Evolutionary conservation across 352 stramenopile genomes (phyloP), one percentile per base, ranked within the genome.

Genomic region (Phytophthora pinifolia): DNA sequence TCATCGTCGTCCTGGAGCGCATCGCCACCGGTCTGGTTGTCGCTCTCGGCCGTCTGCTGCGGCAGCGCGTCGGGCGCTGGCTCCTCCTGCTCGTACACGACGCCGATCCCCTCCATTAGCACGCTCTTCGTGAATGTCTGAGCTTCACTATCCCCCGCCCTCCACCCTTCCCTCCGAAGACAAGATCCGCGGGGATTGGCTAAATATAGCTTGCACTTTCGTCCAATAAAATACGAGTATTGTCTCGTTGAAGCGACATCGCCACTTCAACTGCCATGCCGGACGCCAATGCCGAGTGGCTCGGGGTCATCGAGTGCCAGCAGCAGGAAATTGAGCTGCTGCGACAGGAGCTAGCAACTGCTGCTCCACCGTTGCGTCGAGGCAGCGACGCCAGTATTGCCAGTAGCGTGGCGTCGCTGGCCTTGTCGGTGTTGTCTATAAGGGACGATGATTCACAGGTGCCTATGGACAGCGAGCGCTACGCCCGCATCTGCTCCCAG

Each of bases 31-130:
- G 37, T 6, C n/a, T 65, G 47, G 32, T 53, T 52, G 30, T 48
- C 54, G 2, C 36, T 25, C 9, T 42, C 32, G 17, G 44, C 27
- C 12, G 48, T 44, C 27, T 63, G 56, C 22, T 68, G 42, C 15
- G 33, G 35, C 12, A n/a, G 37, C 12, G 31, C 52, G 38, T 79
- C 67, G 41, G 59, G 58, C 42, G 74, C 52, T 29, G 56, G 65
- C 56, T 88, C 80, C 59, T 90, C 80, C 44, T 86, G 75, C 67
- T 90, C 80, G 70, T 90, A 88, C 45, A 88, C 80, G 46, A 90
- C 77, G 39, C 76, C 76, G 17, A 87, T 59, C 36, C 79, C 79
- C 66, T 89, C 79, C 79, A 89, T 89, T 51, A 15, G 44, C 25
- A 49, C 65, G 34, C 43, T 58, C 57, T 70, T 65, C 34, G 45